Evolutionary conservation across 148 eudicot species (phyloP).

Genomic region (Silene conica): DNA sequence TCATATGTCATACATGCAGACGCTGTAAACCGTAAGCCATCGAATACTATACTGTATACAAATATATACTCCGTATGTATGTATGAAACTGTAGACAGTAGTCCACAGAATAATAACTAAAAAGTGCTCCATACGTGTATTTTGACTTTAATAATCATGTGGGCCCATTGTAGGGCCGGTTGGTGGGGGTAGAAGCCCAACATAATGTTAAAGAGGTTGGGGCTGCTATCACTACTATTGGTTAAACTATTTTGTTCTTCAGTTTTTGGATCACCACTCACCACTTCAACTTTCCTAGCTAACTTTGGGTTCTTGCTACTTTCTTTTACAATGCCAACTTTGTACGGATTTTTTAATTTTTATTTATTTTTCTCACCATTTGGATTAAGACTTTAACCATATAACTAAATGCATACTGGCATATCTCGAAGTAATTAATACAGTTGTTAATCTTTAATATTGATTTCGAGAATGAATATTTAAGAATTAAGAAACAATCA

Average conservation of each 20-base stretch:
- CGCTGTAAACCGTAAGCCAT: neutral
- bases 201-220: conserved; percentile 8
- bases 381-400: too few relatives aligned
- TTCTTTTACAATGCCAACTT: neutral
- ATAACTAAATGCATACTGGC: too few relatives aligned
- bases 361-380: too few relatives aligned
- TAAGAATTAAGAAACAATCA: too few relatives aligned
- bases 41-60: neutral
- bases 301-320: neutral
- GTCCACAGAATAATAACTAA: neutral
- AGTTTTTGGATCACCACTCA: conserved; percentile 3
- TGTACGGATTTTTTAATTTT: neutral
- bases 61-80: too few relatives aligned
- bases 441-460: too few relatives aligned
- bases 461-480: too few relatives aligned
- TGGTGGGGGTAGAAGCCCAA: conserved; percentile 23
- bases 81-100: neutral
- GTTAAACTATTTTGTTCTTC: neutral
- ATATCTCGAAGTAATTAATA: too few relatives aligned
- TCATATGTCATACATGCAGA: neutral
- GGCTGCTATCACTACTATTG: conserved; percentile 7
- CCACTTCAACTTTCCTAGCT: conserved; percentile 22
- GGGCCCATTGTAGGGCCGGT: neutral
- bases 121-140: conserved; percentile 4
- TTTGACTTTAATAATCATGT: neutral